Evolutionary conservation across 2,329 filamentous ascomycete species (phyloP).

Genomic region (Capronia epimyces): DNA sequence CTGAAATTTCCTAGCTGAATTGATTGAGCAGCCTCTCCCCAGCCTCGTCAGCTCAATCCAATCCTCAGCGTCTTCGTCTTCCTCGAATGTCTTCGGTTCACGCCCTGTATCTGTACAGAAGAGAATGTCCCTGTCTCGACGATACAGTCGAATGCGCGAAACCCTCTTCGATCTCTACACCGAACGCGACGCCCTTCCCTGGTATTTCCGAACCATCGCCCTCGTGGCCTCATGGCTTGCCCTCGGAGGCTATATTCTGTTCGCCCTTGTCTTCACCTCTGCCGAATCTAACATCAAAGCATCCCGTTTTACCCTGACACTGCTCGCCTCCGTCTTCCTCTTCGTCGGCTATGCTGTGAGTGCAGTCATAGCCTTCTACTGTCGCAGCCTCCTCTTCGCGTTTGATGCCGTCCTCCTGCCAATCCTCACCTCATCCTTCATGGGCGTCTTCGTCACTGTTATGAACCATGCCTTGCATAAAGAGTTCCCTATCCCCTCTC

Average conservation of each 20-base stretch:
- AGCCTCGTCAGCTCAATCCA: not conserved
- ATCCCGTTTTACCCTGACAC: constrained; percentile 14
- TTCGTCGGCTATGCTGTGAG: constrained; percentile 20
- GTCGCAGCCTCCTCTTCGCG: constrained; percentile 23
- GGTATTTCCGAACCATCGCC: constrained; percentile 22
- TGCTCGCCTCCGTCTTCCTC: constrained; percentile 19
- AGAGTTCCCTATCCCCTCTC: constrained; percentile 12
- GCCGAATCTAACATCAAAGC: constrained; percentile 18
- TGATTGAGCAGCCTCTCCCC: not conserved
- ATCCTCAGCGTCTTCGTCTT: not conserved
- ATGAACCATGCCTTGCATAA: constrained; percentile 23
- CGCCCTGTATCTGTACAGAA: not conserved
- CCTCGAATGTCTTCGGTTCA: not conserved
- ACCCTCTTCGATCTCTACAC: constrained; percentile 27
- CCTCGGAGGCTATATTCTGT: constrained; percentile 26
- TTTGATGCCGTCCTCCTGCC: constrained; percentile 27
- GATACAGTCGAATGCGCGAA: constrained; percentile 21
- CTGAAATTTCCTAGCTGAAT: not conserved
- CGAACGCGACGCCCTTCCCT: constrained; percentile 25
- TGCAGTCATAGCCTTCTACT: constrained; percentile 20
- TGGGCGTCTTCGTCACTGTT: constrained; percentile 27
- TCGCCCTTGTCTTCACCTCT: constrained; percentile 25
- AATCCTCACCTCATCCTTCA: constrained; percentile 22
- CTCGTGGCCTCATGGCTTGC: constrained; percentile 26
- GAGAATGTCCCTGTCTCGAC: constrained; percentile 19